Conservation (phyloP, 2,329 filamentous ascomycete genomes). For the Blumeria hordei region DNA sequence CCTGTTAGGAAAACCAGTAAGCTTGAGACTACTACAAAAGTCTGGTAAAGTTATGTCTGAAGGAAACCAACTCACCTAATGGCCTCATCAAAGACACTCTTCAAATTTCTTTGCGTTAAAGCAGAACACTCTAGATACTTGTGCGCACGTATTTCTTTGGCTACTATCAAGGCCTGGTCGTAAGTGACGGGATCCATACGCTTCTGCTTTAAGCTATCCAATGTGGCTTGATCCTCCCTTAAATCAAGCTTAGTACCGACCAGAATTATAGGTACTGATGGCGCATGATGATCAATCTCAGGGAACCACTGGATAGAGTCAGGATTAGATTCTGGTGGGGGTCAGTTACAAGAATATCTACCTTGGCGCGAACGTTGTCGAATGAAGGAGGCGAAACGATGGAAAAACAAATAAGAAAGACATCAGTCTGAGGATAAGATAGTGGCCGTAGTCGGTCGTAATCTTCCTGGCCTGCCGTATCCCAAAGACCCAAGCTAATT, state of each 20-base stretch:
- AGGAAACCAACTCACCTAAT: constrained; percentile 46
- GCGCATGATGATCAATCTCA: constrained; percentile 91
- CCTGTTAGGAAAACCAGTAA: constrained; percentile 19
- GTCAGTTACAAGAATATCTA: not conserved
- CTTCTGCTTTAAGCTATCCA: constrained; percentile 65
- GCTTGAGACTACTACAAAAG: too few species aligned
- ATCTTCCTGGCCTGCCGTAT: constrained; percentile 98
- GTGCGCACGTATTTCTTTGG: constrained; percentile 84
- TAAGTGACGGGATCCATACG: constrained; percentile 95
- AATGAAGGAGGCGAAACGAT: constrained; percentile 94
- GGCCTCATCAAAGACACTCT: constrained; percentile 96
- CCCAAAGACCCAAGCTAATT: constrained; percentile 87
- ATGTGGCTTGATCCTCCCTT: constrained; percentile 63
- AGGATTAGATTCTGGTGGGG: not conserved
- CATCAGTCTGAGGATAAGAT: constrained; percentile 94
- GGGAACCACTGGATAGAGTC: constrained; percentile 54
- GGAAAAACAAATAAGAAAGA: constrained; percentile 97
- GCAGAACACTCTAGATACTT: constrained; percentile 98
- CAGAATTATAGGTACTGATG: constrained; percentile 84
- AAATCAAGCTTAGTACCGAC: constrained; percentile 94
- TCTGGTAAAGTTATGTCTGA: too few species aligned
- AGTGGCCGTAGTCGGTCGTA: constrained; percentile 91
- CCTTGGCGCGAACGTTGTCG: constrained; percentile 65
- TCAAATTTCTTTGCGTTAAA: constrained; percentile 84
- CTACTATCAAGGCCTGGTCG: constrained; percentile 68